Evolutionary conservation across 768 basidiomycete genomes (phyloP), one percentile per base, ranked within the genome.

Genomic region (Suillus subaureus): DNA sequence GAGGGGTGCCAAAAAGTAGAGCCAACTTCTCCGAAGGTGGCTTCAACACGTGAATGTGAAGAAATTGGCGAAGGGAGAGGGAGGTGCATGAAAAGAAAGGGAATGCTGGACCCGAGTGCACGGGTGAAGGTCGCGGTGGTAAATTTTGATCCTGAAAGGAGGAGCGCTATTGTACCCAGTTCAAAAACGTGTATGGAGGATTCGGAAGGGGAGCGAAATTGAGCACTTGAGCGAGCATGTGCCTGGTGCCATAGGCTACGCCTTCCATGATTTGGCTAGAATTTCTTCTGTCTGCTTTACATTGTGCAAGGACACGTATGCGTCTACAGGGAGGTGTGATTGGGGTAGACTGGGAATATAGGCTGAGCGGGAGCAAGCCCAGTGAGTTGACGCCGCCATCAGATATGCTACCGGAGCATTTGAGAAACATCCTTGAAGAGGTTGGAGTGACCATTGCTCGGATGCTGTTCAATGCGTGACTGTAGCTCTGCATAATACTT

Each of bases 71-170:
- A 26, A 23, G 26, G 49, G 13, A 15, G 82, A 2, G 94, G 94
- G 3, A 97, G 76, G 68, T 96, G 89, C 2, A 97, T 73, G 15
- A 97, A 83, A 62, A 94, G 83, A 64, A 96, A 85, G 0, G 96
- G 96, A 15, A 94, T 82, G 0, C 85, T 82, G 1, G 93, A 95
- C 12, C 89, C 87, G 66, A 88, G 84, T 1, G 90, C 92, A 16
- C 88, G 87, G 2, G 89, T 79, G 63, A 92, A 72, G 0, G 94
- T 86, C 0, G 85, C 77, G 63, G 83, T 86, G 1, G 94, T 93
- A 77, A 95, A 97, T 1, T 86, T 80, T n/a, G 92, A 94, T 72
- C 92, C 85, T 1, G 94, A 96, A 47, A 95, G 79, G 61, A 96
- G 82, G 26, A 96, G 76, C 1, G 90, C 93, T 23, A 94, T 84